Conservation (phyloP, 1,284 basidiomycete genomes). For the Naganishia cerealis region DNA sequence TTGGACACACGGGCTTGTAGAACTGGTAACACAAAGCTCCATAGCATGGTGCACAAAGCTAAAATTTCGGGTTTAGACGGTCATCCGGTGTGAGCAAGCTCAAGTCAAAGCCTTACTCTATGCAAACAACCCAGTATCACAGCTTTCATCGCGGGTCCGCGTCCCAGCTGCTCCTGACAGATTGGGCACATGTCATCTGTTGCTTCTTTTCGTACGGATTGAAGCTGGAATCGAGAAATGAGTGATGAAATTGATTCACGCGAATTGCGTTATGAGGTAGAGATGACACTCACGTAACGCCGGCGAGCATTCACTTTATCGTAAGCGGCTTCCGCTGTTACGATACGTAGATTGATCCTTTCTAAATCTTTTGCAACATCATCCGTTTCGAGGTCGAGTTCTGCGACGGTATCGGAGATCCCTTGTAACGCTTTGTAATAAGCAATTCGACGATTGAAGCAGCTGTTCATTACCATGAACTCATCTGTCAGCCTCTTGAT, state of each 20-base stretch:
- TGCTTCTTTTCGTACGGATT: neutral
- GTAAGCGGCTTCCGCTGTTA: conserved; percentile 6
- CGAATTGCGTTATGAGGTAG: neutral
- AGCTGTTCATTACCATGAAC: conserved; percentile 46
- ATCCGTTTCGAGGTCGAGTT: conserved; percentile 3
- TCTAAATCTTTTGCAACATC: conserved; percentile 21
- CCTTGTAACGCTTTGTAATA: conserved; percentile 52
- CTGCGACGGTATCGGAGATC: conserved; percentile 48
- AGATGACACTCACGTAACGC: conserved; percentile 3
- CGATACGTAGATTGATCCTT: neutral
- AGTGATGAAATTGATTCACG: neutral
- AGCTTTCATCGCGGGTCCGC: conserved; percentile 6
- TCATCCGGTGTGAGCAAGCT: neutral
- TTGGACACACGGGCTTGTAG: conserved; percentile 8
- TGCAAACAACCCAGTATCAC: conserved; percentile 22
- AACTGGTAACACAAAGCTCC: neutral
- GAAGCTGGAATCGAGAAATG: neutral
- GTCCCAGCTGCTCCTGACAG: conserved; percentile 17
- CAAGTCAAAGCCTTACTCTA: neutral
- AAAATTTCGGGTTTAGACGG: neutral
- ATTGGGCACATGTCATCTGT: conserved; percentile 25
- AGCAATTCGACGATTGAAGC: conserved; percentile 48
- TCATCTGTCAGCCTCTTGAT: conserved; percentile 48
- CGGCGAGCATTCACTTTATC: conserved; percentile 19
- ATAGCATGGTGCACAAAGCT: conserved; percentile 20